Conservation (phyloP, 495 filamentous ascomycete genomes). For the Pseudomonodictys pantanalensis region DNA sequence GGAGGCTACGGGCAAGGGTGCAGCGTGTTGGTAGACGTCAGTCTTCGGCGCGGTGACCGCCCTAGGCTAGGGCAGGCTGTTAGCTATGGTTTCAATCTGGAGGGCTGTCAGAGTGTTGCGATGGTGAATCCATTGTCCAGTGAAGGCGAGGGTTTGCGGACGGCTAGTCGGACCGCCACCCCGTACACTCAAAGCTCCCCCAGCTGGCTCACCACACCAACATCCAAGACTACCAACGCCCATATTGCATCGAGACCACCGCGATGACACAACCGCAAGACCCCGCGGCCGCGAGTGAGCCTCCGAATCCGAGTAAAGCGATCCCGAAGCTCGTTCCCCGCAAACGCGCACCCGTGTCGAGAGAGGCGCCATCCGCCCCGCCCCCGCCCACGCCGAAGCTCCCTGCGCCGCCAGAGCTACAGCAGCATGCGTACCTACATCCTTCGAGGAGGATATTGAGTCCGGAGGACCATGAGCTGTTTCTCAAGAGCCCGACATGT, state of each 20-base stretch:
- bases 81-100: no score
- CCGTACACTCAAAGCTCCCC: no score
- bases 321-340: constrained; percentile 27
- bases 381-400: constrained; percentile 68
- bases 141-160: no score
- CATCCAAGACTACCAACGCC: no score
- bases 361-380: constrained; percentile 20
- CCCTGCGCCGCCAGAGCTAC: constrained; percentile 64
- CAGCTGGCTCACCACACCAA: no score
- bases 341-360: constrained; percentile 2
- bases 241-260: neutral
- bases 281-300: neutral
- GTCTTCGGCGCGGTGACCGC: no score
- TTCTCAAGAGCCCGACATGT: constrained; percentile 74
- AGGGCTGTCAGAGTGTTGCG: no score
- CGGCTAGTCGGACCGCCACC: no score
- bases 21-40: no score
- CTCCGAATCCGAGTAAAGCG: neutral
- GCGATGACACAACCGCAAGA: neutral
- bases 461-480: constrained; percentile 72
- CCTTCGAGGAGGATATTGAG: constrained; percentile 80
- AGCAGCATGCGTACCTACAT: constrained; percentile 57
- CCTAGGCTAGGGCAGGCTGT: no score
- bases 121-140: no score
- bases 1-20: no score